Conservation (phyloP, 305 asterid genomes). For the Plantago rigida region DNA sequence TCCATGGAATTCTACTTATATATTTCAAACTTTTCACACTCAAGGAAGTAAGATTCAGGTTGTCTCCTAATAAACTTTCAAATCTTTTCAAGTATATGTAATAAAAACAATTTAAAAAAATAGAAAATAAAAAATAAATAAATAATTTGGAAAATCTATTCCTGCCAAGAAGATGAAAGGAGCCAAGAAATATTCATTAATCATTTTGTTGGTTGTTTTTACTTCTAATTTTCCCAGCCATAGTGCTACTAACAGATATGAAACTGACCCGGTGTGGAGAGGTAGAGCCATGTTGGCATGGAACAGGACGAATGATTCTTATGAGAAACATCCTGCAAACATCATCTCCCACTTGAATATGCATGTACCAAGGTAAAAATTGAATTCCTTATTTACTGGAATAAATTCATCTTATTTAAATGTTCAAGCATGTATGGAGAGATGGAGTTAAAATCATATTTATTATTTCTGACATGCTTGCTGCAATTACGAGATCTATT, state of each 20-base stretch:
- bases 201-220: conserved; percentile 25
- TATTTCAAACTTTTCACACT: too few species aligned
- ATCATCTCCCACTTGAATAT: conserved; percentile 34
- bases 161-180: not conserved
- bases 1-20: too few species aligned
- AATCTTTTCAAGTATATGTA: too few species aligned
- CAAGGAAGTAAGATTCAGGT: too few species aligned
- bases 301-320: conserved; percentile 38
- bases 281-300: conserved; percentile 33
- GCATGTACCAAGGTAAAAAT: conserved; percentile 1
- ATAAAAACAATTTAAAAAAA: too few species aligned
- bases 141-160: too few species aligned
- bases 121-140: too few species aligned
- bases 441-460: not conserved
- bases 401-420: not conserved
- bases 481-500: not conserved
- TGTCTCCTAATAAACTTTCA: too few species aligned
- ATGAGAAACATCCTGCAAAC: conserved; percentile 37
- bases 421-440: too few species aligned
- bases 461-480: not conserved
- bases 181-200: not conserved
- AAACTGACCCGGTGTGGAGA: conserved; percentile 41
- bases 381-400: too few species aligned
- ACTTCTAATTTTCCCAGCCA: conserved; percentile 28
- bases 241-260: conserved; percentile 22